phyloP scores from a whole-genome alignment of 164 flowering plant species.

The Paratinospora sagittata region DNA sequence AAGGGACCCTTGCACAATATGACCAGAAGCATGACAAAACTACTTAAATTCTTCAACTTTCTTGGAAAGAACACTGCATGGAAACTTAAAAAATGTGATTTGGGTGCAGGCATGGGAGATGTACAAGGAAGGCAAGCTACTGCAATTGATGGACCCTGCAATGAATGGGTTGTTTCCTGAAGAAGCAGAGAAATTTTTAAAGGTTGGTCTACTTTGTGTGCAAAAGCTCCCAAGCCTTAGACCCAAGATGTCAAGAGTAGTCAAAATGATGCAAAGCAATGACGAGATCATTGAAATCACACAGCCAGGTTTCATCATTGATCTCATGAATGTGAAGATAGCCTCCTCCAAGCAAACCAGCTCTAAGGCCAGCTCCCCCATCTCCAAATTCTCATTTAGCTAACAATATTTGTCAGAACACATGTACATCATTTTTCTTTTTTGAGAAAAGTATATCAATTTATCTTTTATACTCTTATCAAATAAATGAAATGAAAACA shows the following conservation, averaged over 20 bases:
- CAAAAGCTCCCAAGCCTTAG: constrained; percentile 35
- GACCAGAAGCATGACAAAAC: neutral
- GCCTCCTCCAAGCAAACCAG: constrained; percentile 15
- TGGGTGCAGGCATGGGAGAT: constrained; percentile 61
- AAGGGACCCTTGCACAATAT: neutral
- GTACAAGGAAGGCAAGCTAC: constrained; percentile 27
- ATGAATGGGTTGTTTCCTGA: constrained; percentile 29
- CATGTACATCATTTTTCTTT: too few species aligned
- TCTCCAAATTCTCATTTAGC: neutral
- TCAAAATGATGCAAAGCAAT: constrained; percentile 36
- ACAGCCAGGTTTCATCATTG: constrained; percentile 38
- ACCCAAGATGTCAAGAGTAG: constrained; percentile 44
- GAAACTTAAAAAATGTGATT: too few species aligned
- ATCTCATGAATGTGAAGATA: constrained; percentile 46
- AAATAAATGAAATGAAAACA: too few species aligned
- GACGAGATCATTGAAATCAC: constrained; percentile 29
- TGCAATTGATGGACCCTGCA: constrained; percentile 38
- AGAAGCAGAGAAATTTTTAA: constrained; percentile 46
- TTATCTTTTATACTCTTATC: too few species aligned
- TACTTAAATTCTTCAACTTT: too few species aligned
- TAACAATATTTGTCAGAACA: too few species aligned
- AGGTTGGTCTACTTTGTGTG: constrained; percentile 61
- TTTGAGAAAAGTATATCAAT: neutral
- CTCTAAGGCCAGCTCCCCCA: constrained; percentile 1
- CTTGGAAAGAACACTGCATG: too few species aligned